Evolutionary conservation across 2,329 filamentous ascomycete genomes (phyloP), one percentile per base, ranked within the genome.

Genomic region (Penicillium corylophilum): DNA sequence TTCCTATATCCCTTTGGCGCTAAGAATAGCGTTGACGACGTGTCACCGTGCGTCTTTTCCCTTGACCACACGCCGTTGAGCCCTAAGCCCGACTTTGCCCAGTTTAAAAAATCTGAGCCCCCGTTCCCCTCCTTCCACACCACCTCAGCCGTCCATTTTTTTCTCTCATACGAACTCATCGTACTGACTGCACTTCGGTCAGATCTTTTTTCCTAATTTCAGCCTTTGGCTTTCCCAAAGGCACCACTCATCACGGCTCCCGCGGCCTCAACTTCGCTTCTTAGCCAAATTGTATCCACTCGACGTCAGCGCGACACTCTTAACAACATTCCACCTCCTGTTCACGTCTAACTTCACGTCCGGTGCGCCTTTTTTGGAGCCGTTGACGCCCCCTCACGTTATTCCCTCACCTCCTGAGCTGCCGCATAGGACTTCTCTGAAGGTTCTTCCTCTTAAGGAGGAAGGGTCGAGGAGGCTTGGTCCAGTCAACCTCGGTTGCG

Each of bases 381-480:
- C 61, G 49, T 62, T 70, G 62, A 68, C 69, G 60, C 63, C 66
- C 61, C 63, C 63, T 57, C 62, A 72, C 71, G 63, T 82, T 80
- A 74, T 82, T 78, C 72, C 77, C 82, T 74, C 76, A 82, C 77
- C 77, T 78, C 75, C 77, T 83, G 88, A 95, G 90, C 93, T 97
- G 94, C 94, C 94, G 94, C 93, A 99, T 99, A 97, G 90, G 89
- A 95, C 88, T 86, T 84, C 84, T 87, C 87, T 85, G 84, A 83
- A 86, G 89, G 88, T 92, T 95, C 93, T 97, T 97, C 93, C 92
- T 96, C 93, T 94, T 80, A 81, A 80, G 77, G 93, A 92, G 94
- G 94, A 93, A 95, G 94, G 94, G 90, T 96, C 91, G 89, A 90
- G 88, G 88, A 93, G 90, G 88, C 90, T 89, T 90, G 88, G 90